These are phyloP conservation scores for Articulospora tetracladia DNA, from an alignment of 495 filamentous ascomycete genomes.

Conservation along the genomic window DNA sequence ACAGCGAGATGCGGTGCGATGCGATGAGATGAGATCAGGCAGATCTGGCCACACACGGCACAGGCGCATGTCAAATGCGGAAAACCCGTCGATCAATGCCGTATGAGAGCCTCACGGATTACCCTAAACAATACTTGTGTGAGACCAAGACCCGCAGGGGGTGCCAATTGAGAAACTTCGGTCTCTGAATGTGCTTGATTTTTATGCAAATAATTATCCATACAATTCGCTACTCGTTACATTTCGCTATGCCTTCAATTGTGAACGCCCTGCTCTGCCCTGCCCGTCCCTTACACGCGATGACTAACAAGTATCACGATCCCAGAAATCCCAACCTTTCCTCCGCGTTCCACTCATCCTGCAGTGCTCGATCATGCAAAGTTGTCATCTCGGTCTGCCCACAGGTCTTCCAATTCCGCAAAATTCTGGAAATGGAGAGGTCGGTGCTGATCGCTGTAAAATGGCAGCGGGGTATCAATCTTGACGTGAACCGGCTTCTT, in stretches of 20 bases:
- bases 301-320: not conserved
- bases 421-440: conserved; percentile 94
- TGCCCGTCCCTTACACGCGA: not conserved
- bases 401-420: conserved; percentile 85
- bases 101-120: not conserved
- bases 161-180: not conserved
- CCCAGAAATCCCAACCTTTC: not conserved
- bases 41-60: not conserved
- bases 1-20: too few species aligned
- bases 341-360: not conserved
- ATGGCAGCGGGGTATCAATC: conserved; percentile 84
- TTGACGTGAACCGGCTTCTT: conserved; percentile 88
- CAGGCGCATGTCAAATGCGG: not conserved
- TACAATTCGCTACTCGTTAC: not conserved
- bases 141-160: not conserved
- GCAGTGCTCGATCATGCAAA: conserved; percentile 59
- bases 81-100: not conserved
- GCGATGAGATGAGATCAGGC: not conserved
- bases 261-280: not conserved
- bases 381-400: conserved; percentile 82
- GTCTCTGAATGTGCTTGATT: not conserved
- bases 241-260: not conserved
- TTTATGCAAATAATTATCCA: not conserved
- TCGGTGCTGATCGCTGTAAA: conserved; percentile 92
- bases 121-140: not conserved